These are phyloP conservation scores for Phialophora chinensis DNA, from an alignment of 2,329 filamentous ascomycete genomes.

Conservation along the genomic window DNA sequence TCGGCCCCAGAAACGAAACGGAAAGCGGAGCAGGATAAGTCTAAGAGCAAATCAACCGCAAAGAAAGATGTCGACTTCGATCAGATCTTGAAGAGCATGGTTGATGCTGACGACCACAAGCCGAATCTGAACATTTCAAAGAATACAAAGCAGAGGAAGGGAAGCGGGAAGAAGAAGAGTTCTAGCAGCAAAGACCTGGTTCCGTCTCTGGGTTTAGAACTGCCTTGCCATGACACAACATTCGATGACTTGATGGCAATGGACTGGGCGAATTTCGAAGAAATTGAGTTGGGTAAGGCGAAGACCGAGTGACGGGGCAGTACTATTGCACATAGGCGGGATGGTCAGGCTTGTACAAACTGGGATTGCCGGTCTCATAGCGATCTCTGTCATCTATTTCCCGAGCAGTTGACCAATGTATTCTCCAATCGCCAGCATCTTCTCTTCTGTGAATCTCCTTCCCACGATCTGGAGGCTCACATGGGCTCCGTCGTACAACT, in stretches of 20 bases:
- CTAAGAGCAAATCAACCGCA: slow-evolving; percentile 7
- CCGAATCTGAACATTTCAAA: neutral
- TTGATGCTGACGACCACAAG: neutral
- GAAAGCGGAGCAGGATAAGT: neutral
- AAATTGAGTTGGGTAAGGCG: slow-evolving; percentile 26
- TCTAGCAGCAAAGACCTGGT: neutral
- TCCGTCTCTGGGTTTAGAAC: slow-evolving; percentile 21
- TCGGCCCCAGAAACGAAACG: neutral
- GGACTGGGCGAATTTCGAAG: slow-evolving; percentile 26
- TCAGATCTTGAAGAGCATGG: slow-evolving; percentile 24
- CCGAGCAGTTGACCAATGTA: slow-evolving; percentile 43
- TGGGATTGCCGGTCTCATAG: neutral
- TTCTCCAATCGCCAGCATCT: slow-evolving; percentile 54
- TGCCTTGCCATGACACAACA: slow-evolving; percentile 18
- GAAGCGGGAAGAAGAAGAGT: slow-evolving; percentile 7
- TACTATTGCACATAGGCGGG: neutral
- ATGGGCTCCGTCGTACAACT: slow-evolving; percentile 56
- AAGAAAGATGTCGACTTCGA: slow-evolving; percentile 29
- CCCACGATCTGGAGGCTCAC: slow-evolving; percentile 57
- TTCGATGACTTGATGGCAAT: slow-evolving; percentile 24
- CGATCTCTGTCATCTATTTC: slow-evolving; percentile 23
- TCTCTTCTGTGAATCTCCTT: slow-evolving; percentile 59
- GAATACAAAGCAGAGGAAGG: slow-evolving; percentile 4
- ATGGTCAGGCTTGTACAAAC: neutral
- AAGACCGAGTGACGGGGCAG: slow-evolving; percentile 17